Evolutionary conservation across 495 filamentous ascomycete species (phyloP), one percentile per base, ranked within the genome.

Genomic region (Penicillium subrubescens): DNA sequence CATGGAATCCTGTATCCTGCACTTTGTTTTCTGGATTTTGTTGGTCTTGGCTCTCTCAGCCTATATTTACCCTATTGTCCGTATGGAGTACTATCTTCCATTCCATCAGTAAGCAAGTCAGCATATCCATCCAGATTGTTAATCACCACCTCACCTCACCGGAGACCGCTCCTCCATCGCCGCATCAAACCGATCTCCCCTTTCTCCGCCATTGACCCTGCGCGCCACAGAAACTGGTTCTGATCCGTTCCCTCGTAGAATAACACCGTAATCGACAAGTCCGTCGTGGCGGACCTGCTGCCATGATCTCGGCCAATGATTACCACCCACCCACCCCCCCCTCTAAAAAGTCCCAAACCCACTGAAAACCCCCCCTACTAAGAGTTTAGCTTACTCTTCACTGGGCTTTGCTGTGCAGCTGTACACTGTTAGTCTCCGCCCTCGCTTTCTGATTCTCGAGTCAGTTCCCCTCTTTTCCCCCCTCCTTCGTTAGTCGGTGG

Each of bases 201-300:
- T 27, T 27, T 27, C 25, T 27, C 25, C 27, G 31, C 14, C 19
- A 23, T 51, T 33, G 14, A n/a, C 51, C 14, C 2, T 53, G 14
- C 51, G 31, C 51, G 29, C 51, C 51, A 44, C 56, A 44, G 39
- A 44, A 27, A 27, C 56, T 37, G 56, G 56, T 58, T 43, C 34
- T 58, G 56, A 25, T 8, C 29, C 35, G 14, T 15, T 1, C 0
- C n/a, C 56, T 58, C 56, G 56, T 58, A 15, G 52, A 37, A 37
- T 56, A 8, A 35, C 31, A 56, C 53, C 53, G 33, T 7, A 56
- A 56, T 56, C 53, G 53, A 56, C 5, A 14, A 2, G 15, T 31
- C 27, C 1, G 51, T n/a, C 8, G n/a, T 17, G 53, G 33, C 53
- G 29, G 53, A 14, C 31, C 17, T 19, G 31, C n/a, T 37, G 53